Percentiles rank a stretch among this genome's conserved stretches.
phyloP scores from a whole-genome alignment of 257 asterid genomes.

The Rehmannia glutinosa region DNA sequence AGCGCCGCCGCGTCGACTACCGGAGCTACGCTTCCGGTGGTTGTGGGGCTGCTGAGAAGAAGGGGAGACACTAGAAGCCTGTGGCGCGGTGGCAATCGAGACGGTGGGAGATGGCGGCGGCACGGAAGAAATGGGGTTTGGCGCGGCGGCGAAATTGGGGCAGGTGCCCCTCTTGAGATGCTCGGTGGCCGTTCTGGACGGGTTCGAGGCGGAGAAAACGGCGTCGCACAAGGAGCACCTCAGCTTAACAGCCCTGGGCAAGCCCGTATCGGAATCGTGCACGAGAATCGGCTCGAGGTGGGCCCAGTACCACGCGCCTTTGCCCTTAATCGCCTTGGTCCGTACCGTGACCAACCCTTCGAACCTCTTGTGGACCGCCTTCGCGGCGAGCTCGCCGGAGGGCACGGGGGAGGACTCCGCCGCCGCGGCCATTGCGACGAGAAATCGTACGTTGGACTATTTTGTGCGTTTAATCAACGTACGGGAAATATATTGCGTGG shows the following conservation, averaged over 20 bases:
- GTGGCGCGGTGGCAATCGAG: conserved; percentile 6
- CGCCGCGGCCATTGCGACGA: conserved; percentile 31
- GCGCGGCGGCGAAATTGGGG: conserved; percentile 68
- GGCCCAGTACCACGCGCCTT: conserved; percentile 99
- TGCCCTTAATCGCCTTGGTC: conserved; percentile 88
- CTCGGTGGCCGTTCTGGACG: conserved; percentile 96
- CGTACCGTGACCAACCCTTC: conserved; percentile 81
- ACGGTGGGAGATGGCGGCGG: conserved; percentile 35
- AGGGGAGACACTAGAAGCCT: background rate
- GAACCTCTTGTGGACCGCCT: conserved; percentile 82
- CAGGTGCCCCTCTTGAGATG: conserved; percentile 95
- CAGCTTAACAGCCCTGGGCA: conserved; percentile 90
- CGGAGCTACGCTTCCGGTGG: conserved; percentile 36
- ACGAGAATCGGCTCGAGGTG: conserved; percentile 93
- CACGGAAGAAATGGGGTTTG: conserved; percentile 67
- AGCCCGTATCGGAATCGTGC: conserved; percentile 63
- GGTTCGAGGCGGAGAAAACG: conserved; percentile 94
- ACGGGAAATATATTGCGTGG: conserved; percentile 8
- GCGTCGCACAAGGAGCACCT: conserved; percentile 89
- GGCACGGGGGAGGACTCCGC: conserved; percentile 28
- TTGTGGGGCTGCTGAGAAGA: conserved; percentile 22
- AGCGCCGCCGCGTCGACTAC: conserved; percentile 22
- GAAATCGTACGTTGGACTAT: background rate
- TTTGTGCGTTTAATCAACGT: background rate
- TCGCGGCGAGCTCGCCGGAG: conserved; percentile 66